Evolutionary conservation across 371 early-diverging fungal genomes (phyloP), one percentile per base, ranked within the genome.

Genomic region (Coemansia sp.): DNA sequence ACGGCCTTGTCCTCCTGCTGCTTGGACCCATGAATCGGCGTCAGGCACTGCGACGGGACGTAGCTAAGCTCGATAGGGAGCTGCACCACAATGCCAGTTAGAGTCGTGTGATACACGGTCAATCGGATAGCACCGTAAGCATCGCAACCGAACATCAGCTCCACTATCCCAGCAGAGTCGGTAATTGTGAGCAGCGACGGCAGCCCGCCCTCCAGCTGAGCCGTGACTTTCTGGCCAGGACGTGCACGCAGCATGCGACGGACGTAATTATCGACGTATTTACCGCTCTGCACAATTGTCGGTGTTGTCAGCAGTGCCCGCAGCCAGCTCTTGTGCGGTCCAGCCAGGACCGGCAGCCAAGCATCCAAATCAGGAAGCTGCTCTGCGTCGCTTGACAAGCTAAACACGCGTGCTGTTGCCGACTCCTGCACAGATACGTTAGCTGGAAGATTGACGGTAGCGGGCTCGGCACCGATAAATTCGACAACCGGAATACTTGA

Each of bases 201-300:
- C 4, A 0, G 53, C 49, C 30, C 36, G 16, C 20, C 11, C 1
- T 36, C 11, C 26, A 20, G 81, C 82, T 84, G 77, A 30, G 92
- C 81, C 56, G 85, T 82, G 8, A 90, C 85, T 8, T 82, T 84
- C 70, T 93, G 93, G 2, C 88, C 86, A 30, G 85, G 79, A 59
- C 95, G 88, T 14, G 53, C 9, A 20, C 53, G 53, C 7, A 53
- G 53, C 53, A 53, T 13, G 16, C 16, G n/a, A 36, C 53, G 53
- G 86, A 86, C 70, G 93, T 93, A 64, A 88, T 89, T 50, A 93
- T 87, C 63, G 86, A 79, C 83, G 93, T 95, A 54, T 94, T 95
- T 66, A 86, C 82, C 31, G 41, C 26, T 1, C 45, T 64, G 62
- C 59, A 36, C 53, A 35, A 53, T 36, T 2, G n/a, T 36, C 63